Conservation (phyloP, 495 filamentous ascomycete genomes). For the Neurospora sp. region DNA sequence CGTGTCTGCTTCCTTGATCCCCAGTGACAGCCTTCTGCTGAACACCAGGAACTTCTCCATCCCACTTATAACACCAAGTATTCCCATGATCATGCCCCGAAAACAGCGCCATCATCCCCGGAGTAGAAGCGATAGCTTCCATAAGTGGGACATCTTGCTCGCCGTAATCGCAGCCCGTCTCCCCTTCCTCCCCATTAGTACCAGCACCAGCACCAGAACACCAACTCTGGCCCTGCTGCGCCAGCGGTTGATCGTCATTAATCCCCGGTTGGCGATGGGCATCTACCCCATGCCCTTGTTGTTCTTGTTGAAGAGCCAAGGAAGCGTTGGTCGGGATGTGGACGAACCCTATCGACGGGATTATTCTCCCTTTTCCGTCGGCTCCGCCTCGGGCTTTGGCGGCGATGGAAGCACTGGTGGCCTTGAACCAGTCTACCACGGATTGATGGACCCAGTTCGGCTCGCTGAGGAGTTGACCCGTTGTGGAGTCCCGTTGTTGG, state of each 20-base stretch:
- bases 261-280: constrained; percentile 47
- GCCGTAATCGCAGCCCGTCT: constrained; percentile 28
- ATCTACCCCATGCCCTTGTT: constrained; percentile 21
- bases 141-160: constrained; percentile 57
- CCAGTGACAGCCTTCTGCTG: constrained; percentile 11
- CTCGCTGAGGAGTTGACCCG: constrained; percentile 20
- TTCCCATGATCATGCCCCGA: constrained; percentile 64
- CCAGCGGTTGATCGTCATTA: constrained; percentile 51
- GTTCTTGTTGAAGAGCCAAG: constrained; percentile 37
- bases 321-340: constrained; percentile 60
- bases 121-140: constrained; percentile 45
- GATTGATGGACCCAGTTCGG: constrained; percentile 36
- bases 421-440: constrained; percentile 52
- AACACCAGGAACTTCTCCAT: constrained; percentile 22
- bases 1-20: not conserved
- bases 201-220: constrained; percentile 6
- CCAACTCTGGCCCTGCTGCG: constrained; percentile 42
- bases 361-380: constrained; percentile 3
- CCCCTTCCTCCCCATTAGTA: constrained; percentile 28
- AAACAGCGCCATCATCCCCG: constrained; percentile 52
- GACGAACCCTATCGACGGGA: constrained; percentile 62
- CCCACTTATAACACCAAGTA: constrained; percentile 51
- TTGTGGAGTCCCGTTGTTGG: constrained; percentile 29
- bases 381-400: constrained; percentile 16
- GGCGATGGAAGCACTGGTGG: constrained; percentile 34